These are phyloP conservation scores for Aphanomyces invadans DNA, from an alignment of 352 stramenopile genomes.

Conservation along the genomic window DNA sequence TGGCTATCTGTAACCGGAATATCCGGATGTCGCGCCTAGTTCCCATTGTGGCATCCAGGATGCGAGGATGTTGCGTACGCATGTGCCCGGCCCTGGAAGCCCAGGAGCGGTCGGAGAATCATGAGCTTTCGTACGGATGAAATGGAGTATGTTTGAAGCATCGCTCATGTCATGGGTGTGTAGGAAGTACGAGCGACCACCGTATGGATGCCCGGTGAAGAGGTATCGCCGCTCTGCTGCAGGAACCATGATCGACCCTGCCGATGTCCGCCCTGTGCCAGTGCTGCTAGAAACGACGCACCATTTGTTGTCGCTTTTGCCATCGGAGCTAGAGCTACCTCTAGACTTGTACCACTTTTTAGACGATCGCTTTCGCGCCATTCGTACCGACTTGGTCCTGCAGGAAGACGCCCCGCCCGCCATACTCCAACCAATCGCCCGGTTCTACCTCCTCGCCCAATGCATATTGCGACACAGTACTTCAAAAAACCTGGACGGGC, in stretches of 20 bases:
- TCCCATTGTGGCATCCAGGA: not conserved
- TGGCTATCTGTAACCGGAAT: not conserved
- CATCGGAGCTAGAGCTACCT: constrained; percentile 9
- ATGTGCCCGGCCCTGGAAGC: constrained; percentile 1
- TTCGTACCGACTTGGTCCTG: constrained; percentile 20
- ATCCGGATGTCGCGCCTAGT: not conserved
- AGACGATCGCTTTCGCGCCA: constrained; percentile 20
- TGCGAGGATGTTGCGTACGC: constrained; percentile 4
- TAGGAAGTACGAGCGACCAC: constrained; percentile 20
- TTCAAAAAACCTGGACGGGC: too few relatives aligned
- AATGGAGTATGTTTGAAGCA: not conserved
- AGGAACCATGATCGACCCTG: not conserved
- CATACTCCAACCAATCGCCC: constrained; percentile 16
- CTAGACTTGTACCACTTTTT: constrained; percentile 25
- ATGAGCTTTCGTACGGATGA: constrained; percentile 20
- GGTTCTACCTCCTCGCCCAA: constrained; percentile 23
- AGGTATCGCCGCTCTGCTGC: constrained; percentile 17
- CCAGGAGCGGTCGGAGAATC: constrained; percentile 5
- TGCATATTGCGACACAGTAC: constrained; percentile 16
- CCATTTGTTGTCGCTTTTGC: constrained; percentile 15
- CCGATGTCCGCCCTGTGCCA: constrained; percentile 10
- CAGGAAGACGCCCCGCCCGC: not conserved
- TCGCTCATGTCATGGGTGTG: too few relatives aligned
- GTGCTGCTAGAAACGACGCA: constrained; percentile 14
- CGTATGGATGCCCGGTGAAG: constrained; percentile 11